phyloP scores from a whole-genome alignment of 78 protist genomes.

The Dictyostelium firmibasis region DNA sequence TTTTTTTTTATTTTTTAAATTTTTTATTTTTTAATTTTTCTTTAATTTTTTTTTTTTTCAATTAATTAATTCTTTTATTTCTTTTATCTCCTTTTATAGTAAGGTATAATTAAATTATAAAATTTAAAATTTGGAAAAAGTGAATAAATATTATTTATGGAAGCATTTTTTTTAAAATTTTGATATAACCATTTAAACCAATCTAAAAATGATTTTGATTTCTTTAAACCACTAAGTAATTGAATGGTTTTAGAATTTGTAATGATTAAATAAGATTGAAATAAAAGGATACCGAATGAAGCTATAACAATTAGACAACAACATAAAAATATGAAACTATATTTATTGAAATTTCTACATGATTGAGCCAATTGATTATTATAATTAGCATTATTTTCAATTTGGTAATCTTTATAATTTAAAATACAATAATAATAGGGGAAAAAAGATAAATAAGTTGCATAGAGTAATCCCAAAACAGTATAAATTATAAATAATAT shows the following conservation, averaged over 20 bases:
- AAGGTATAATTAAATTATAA: conserved; percentile 16
- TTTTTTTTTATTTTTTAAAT: neutral
- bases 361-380: neutral
- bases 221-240: neutral
- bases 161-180: neutral
- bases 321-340: conserved; percentile 30
- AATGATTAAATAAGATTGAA: conserved; percentile 26
- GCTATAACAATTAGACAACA: neutral
- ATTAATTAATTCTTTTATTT: neutral
- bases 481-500: neutral
- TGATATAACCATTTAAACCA: neutral
- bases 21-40: neutral
- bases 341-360: conserved; percentile 1
- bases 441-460: neutral
- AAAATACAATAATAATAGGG: conserved; percentile 25
- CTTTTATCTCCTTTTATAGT: neutral
- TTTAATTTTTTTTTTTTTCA: neutral
- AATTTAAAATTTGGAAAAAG: neutral
- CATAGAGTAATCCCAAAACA: neutral
- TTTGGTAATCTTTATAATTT: neutral
- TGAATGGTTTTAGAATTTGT: conserved; percentile 32
- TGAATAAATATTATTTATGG: neutral
- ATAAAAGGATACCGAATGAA: neutral
- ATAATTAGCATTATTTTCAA: neutral
- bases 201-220: neutral